phyloP scores from a whole-genome alignment of 192 early-diverging fungal genomes.

The Coemansia sp. region DNA sequence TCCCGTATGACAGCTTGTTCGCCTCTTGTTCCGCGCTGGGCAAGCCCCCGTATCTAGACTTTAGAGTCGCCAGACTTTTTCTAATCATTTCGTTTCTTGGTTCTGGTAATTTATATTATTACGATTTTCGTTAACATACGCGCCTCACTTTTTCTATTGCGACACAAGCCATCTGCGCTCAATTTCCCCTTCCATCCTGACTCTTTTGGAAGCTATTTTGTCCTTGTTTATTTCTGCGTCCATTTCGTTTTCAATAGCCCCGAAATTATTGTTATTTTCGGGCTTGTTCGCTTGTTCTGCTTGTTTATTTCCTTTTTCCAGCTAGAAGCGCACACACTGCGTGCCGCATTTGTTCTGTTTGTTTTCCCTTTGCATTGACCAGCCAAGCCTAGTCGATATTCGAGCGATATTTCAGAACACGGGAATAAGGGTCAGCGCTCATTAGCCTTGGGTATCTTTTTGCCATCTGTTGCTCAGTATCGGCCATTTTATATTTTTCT shows the following conservation, averaged over 20 bases:
- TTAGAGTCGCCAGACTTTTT: conserved; percentile 2
- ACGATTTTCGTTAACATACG: background rate
- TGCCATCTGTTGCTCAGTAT: background rate
- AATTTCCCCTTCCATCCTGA: background rate
- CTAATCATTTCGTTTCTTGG: conserved; percentile 8
- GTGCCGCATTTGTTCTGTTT: background rate
- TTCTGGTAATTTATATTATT: conserved; percentile 9
- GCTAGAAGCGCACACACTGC: conserved; percentile 1
- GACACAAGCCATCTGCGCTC: conserved; percentile 9
- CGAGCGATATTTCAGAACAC: conserved; percentile 10
- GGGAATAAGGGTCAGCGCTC: conserved; percentile 6
- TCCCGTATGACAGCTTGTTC: background rate
- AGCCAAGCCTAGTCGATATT: background rate
- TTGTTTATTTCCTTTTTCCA: background rate
- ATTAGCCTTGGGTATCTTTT: background rate
- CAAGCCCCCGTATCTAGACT: background rate
- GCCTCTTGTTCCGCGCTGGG: background rate
- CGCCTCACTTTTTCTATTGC: conserved; percentile 6
- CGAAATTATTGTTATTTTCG: conserved; percentile 6
- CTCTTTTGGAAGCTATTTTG: conserved; percentile 1
- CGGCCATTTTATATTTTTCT: background rate
- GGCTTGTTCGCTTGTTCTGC: background rate
- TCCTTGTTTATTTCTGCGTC: conserved; percentile 2
- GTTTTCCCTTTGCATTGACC: conserved; percentile 10
- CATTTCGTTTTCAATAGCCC: conserved; percentile 5